Evolutionary conservation across 2,329 filamentous ascomycete genomes (phyloP).

Genomic region (Claviceps sp.): DNA sequence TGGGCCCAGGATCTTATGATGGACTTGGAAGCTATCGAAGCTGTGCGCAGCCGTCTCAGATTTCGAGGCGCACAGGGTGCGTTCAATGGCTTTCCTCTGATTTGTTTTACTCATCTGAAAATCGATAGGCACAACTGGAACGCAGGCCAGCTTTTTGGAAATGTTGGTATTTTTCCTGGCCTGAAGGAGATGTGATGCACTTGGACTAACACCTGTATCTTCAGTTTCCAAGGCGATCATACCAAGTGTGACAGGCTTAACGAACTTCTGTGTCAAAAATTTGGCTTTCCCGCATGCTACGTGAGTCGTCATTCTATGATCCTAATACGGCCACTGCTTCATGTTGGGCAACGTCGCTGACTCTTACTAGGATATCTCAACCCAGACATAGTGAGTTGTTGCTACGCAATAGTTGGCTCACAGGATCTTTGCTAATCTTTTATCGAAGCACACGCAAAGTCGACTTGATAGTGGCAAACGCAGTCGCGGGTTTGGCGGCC

Average conservation of each 20-base stretch:
- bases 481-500: constrained; percentile 66
- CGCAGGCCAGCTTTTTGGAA: constrained; percentile 57
- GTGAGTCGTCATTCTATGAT: constrained; percentile 38
- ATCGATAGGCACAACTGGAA: constrained; percentile 54
- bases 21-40: constrained; percentile 62
- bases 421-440: neutral
- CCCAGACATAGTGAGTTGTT: constrained; percentile 38
- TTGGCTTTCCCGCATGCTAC: constrained; percentile 37
- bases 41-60: constrained; percentile 50
- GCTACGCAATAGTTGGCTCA: neutral
- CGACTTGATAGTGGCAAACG: constrained; percentile 68
- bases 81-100: neutral
- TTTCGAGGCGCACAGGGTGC: constrained; percentile 54
- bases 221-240: constrained; percentile 30
- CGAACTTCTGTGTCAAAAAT: constrained; percentile 39
- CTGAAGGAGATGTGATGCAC: neutral
- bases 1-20: constrained; percentile 55
- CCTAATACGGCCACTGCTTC: constrained; percentile 44
- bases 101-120: constrained; percentile 30
- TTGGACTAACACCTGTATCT: neutral
- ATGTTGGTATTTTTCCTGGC: constrained; percentile 7
- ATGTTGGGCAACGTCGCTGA: neutral
- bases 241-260: constrained; percentile 41
- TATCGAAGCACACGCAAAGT: constrained; percentile 53
- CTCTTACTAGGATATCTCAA: constrained; percentile 32